These are phyloP conservation scores for Cytidiella melzeri DNA, from an alignment of 768 basidiomycete species.

Conservation along the genomic window DNA sequence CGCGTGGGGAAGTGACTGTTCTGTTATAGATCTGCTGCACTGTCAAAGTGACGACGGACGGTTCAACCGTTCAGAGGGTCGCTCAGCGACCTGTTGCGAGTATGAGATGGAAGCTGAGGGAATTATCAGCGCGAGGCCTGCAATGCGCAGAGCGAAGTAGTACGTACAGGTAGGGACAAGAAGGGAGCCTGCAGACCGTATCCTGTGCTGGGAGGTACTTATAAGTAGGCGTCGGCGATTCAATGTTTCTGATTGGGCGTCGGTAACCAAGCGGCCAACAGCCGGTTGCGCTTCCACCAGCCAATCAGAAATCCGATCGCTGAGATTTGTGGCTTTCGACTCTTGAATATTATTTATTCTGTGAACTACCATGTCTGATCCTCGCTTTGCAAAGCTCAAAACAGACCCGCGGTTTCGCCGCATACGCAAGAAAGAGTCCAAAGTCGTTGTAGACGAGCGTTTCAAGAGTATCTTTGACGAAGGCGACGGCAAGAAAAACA, in stretches of 20 bases:
- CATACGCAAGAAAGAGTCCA: slow-evolving; percentile 72
- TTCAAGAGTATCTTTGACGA: slow-evolving; percentile 76
- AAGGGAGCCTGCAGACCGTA: neutral
- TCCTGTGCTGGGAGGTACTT: neutral
- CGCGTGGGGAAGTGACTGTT: slow-evolving; percentile 13
- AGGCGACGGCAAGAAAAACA: slow-evolving; percentile 33
- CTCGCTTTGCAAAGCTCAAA: slow-evolving; percentile 82
- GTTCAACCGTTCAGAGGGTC: slow-evolving; percentile 27
- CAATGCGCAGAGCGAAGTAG: neutral
- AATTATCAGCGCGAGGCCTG: slow-evolving; percentile 7
- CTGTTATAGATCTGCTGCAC: too few relatives aligned
- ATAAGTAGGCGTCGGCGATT: too few relatives aligned
- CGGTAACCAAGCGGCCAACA: slow-evolving; percentile 2
- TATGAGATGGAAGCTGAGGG: slow-evolving; percentile 15
- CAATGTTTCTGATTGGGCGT: neutral
- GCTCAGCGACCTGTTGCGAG: slow-evolving; percentile 29
- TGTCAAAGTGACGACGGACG: slow-evolving; percentile 18
- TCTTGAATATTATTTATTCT: too few relatives aligned
- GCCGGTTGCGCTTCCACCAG: neutral
- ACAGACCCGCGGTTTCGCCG: slow-evolving; percentile 91
- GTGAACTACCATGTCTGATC: slow-evolving; percentile 72
- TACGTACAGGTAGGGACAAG: neutral
- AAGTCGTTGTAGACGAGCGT: slow-evolving; percentile 86
- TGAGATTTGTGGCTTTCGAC: too few relatives aligned
- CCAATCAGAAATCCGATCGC: too few relatives aligned